Evolutionary conservation across 148 eudicot genomes (phyloP).

Genomic region (Polygonum maritimum): DNA sequence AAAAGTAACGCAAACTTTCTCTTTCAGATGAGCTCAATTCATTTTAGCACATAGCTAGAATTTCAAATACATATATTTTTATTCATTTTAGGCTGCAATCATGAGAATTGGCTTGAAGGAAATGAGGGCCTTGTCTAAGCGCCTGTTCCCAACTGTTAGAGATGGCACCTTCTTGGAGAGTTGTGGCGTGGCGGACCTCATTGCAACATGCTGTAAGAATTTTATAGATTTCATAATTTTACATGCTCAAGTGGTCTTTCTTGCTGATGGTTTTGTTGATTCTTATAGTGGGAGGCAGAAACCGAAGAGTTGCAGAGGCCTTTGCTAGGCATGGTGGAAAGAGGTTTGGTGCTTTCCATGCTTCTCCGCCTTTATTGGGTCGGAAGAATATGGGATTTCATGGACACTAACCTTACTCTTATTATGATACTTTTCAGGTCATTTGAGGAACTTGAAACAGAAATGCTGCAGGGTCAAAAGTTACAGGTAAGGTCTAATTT

Average conservation of each 20-base stretch:
- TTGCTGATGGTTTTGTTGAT: constrained; percentile 4
- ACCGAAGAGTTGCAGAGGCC: constrained; percentile 90
- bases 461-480: constrained; percentile 93
- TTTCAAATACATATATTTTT: constrained; percentile 3
- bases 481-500: constrained; percentile 44
- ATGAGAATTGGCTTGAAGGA: constrained; percentile 97
- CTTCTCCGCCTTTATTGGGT: background rate
- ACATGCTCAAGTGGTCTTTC: background rate
- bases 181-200: constrained; percentile 97
- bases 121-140: constrained; percentile 93
- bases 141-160: constrained; percentile 68
- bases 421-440: constrained; percentile 34
- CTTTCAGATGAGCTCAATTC: background rate
- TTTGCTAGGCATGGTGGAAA: constrained; percentile 78
- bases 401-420: background rate
- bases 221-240: background rate
- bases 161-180: constrained; percentile 92
- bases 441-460: constrained; percentile 85
- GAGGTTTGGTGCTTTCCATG: constrained; percentile 28
- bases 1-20: constrained; percentile 37
- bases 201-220: constrained; percentile 85
- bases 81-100: constrained; percentile 75
- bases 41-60: background rate
- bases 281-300: constrained; percentile 85
- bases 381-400: background rate